phyloP scores from a whole-genome alignment of 257 asterid genomes.

The Anisodus acutangulus region DNA sequence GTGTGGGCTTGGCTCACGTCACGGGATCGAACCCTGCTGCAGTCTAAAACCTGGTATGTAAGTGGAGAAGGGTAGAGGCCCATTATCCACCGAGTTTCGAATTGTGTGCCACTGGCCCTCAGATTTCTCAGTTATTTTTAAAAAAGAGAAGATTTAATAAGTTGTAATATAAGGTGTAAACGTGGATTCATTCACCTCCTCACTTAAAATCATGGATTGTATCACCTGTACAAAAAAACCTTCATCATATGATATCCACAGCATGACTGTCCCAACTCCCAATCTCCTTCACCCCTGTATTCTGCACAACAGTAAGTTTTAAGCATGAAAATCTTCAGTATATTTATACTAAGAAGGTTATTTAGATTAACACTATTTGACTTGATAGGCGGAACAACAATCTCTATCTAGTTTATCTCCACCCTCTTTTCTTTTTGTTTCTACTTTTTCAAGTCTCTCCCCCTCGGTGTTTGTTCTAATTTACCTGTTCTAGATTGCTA shows the following conservation, averaged over 20 bases:
- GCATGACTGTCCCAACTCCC: not conserved
- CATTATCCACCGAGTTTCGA: not conserved
- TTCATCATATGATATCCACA: slow-evolving; percentile 4
- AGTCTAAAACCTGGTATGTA: not conserved
- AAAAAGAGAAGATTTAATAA: not conserved
- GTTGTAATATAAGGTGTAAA: not conserved
- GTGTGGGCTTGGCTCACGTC: not conserved
- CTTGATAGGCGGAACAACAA: not conserved
- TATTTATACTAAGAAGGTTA: not conserved
- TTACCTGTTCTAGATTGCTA: slow-evolving; percentile 7
- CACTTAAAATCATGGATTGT: not conserved
- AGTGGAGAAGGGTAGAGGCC: not conserved
- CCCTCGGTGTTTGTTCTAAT: not conserved
- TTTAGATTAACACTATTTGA: not conserved
- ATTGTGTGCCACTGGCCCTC: slow-evolving; percentile 1
- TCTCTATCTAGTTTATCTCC: not conserved
- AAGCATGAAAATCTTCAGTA: slow-evolving; percentile 20
- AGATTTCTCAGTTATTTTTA: not conserved
- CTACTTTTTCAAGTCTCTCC: not conserved
- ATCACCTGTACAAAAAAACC: not conserved
- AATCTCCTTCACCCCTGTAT: not conserved
- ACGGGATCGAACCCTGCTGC: not conserved
- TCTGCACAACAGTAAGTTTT: slow-evolving; percentile 9
- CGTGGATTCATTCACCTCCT: not conserved
- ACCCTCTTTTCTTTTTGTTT: slow-evolving; percentile 5